Evolutionary conservation across 2,329 filamentous ascomycete genomes (phyloP), one percentile per base, ranked within the genome.

Genomic region (Pseudohalonectria lignicola): DNA sequence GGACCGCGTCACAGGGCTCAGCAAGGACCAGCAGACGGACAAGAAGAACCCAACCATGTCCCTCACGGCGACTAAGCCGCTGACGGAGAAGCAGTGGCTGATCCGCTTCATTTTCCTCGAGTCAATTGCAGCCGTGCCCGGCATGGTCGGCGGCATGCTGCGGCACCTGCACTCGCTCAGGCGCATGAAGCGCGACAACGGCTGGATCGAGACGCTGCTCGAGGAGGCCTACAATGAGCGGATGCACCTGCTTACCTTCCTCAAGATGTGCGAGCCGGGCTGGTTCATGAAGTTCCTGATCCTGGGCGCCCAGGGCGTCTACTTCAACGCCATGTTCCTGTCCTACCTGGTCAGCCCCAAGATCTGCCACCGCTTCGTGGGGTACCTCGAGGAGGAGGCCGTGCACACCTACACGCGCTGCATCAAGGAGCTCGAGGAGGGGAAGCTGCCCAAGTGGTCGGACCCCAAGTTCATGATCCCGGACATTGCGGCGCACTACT

Each of bases 71-170:
- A 52, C 74, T 37, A 62, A 74, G 67, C 62, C 79, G 55, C 51
- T 94, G 68, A 92, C 76, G 0, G 88, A 94, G 56, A 67, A 79
- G 5, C 92, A 96, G 63, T 98, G 92, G 68, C 69, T 95, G 49
- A 75, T 84, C 35, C 75, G 90, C 6, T 90, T 94, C 53, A 74
- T 98, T 48, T 98, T 98, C 59, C 72, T 98, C 25, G 92, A 98
- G 59, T 88, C 82, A 35, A 86, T 98, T 29, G 92, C 92, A 11
- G 92, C 87, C 25, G 92, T 96, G 0, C 92, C 92, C 0, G 92
- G 92, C 7, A 96, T 96, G 86, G 90, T 96, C 0, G 92, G 82
- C 1, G 92, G 87, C 17, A 95, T 94, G 84, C 68, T 96, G 13
- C 72, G 92, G 25, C 92, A 98, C 61, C 69, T 96, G 28, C 78